Base-by-base conservation (phyloP, 768 basidiomycete species). In the Naganishia friedmannii region DNA sequence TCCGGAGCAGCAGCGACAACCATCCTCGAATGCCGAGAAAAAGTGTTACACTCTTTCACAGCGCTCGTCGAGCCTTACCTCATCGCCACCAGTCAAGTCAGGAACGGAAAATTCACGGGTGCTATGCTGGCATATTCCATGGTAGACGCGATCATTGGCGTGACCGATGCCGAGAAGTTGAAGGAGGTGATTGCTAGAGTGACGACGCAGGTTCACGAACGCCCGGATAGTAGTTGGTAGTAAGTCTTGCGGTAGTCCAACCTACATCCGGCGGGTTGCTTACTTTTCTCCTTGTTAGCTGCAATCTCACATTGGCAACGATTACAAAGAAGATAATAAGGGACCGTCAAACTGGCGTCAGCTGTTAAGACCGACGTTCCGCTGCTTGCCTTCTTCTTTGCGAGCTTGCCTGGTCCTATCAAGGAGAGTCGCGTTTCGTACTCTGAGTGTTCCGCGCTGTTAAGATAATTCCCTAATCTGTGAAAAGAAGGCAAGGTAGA, bases 81-180 rank as follows among this genome's bases (percentile, higher is more conserved):
- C 23, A 23, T 42, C 23, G 29, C 28, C 42, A 26, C 42, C n/a
- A 34, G 29, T 29, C n/a, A n/a, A 63, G 39, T 26, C 17, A n/a
- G n/a, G 13, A 8, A 31, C 9, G 23, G 60, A 28, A 28, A 34
- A 26, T 12, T 63, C n/a, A 19, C 42, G 3, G 37, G 60, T 17
- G 60, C 60, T 7, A 63, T 42, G 42, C 19, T 63, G 10, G 60
- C 60, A 2, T 63, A 46, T 63, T 63, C 60, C 23, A 63, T 42
- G 32, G 17, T 63, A 21, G 60, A 63, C 5, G 60, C 60, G 1
- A 42, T 63, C 26, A 63, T 63, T n/a, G 42, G 42, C 26, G 13
- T 13, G 23, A 42, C 13, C 1, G 60, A 63, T 6, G 39, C 60
- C 10, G 29, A 63, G 60, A 42, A 28, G 9, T 45, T 63, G 60